Conservation (phyloP, 2,329 filamentous ascomycete species). For the Calonectria honghensis region DNA sequence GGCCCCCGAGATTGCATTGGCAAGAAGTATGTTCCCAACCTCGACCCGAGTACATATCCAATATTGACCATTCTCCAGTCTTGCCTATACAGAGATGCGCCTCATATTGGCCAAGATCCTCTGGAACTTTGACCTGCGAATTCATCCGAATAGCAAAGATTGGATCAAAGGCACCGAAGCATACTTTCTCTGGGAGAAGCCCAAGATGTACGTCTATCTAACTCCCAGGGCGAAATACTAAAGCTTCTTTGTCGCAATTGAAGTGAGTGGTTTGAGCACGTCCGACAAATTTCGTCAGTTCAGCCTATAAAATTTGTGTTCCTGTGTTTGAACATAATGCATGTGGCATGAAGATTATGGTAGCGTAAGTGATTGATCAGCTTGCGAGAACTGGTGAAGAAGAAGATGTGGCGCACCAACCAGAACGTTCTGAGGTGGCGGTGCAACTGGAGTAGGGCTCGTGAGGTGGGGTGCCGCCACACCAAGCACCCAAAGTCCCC, state of each 20-base stretch:
- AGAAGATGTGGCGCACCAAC: not conserved
- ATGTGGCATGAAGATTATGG: not conserved
- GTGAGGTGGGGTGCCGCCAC: not conserved
- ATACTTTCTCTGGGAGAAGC: slow-evolving; percentile 3
- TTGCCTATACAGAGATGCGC: slow-evolving; percentile 20
- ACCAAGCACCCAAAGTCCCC: not conserved
- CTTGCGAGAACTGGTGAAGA: not conserved
- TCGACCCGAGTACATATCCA: not conserved
- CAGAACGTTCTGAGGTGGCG: not conserved
- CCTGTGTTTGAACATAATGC: not conserved
- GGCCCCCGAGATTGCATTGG: slow-evolving; percentile 38
- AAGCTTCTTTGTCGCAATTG: not conserved
- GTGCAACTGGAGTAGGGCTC: not conserved
- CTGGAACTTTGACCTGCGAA: slow-evolving; percentile 10
- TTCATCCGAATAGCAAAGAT: not conserved
- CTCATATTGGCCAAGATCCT: slow-evolving; percentile 22
- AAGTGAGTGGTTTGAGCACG: not conserved
- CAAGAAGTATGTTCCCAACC: slow-evolving; percentile 30
- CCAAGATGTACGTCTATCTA: slow-evolving; percentile 4
- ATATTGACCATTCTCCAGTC: not conserved
- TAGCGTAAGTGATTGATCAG: not conserved
- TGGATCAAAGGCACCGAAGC: not conserved
- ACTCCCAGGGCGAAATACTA: not conserved
- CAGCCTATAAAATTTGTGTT: not conserved
- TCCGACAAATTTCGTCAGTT: not conserved